Evolutionary conservation across 352 stramenopile genomes (phyloP).

Genomic region (Phytophthora boehmeriae): DNA sequence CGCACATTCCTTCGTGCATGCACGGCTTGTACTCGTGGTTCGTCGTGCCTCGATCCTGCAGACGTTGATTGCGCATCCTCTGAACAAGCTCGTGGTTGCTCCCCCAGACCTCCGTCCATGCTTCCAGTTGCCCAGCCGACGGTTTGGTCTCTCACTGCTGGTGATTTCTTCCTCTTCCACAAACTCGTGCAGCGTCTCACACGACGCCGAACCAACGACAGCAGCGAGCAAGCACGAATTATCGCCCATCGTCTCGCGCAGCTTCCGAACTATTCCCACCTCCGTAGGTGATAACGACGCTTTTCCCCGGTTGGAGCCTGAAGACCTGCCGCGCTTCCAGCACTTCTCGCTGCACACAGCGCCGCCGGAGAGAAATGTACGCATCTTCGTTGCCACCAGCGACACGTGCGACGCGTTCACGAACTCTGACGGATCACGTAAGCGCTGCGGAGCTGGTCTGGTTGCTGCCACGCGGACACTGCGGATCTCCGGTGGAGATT

Average conservation of each 20-base stretch:
- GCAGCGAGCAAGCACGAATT: slow-evolving; percentile 70
- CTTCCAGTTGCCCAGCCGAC: slow-evolving; percentile 48
- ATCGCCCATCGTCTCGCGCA: slow-evolving; percentile 58
- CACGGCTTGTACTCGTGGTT: slow-evolving; percentile 82
- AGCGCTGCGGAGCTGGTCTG: not conserved
- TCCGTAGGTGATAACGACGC: slow-evolving; percentile 30
- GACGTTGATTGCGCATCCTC: slow-evolving; percentile 62
- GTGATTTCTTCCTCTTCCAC: slow-evolving; percentile 36
- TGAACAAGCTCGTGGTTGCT: slow-evolving; percentile 67
- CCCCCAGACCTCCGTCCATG: slow-evolving; percentile 36
- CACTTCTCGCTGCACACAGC: slow-evolving; percentile 43
- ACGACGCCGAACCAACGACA: slow-evolving; percentile 50
- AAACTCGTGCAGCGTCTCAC: slow-evolving; percentile 48
- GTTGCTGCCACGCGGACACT: not conserved
- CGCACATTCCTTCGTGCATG: slow-evolving; percentile 69
- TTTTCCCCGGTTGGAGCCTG: not conserved
- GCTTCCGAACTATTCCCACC: slow-evolving; percentile 58
- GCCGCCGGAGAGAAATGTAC: slow-evolving; percentile 32
- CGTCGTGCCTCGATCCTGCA: slow-evolving; percentile 56
- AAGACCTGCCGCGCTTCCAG: slow-evolving; percentile 31
- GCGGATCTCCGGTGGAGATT: not conserved
- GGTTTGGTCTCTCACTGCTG: slow-evolving; percentile 8
- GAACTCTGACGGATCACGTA: slow-evolving; percentile 53
- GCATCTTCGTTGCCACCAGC: slow-evolving; percentile 50
- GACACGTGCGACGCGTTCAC: slow-evolving; percentile 51